phyloP scores from a whole-genome alignment of 2,329 filamentous ascomycete genomes.

The Clarireedia homoeocarpa region DNA sequence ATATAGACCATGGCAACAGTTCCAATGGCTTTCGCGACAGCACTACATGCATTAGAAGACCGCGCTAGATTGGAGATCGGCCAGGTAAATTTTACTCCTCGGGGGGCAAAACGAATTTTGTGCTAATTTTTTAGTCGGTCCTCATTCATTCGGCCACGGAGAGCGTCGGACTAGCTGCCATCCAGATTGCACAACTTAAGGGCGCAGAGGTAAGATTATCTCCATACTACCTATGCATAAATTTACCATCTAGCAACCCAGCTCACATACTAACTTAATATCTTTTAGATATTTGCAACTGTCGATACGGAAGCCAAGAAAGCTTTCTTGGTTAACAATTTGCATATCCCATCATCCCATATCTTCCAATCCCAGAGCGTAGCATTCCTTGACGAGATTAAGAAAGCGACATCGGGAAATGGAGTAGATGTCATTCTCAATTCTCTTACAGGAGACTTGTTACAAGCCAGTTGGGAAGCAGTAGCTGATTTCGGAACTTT shows the following conservation, averaged over 20 bases:
- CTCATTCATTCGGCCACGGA: slow-evolving; percentile 17
- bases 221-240: too few species aligned
- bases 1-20: too few species aligned
- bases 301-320: slow-evolving; percentile 9
- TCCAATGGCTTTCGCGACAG: too few species aligned
- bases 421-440: slow-evolving; percentile 26
- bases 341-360: not conserved
- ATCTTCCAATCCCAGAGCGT: slow-evolving; percentile 13
- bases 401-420: slow-evolving; percentile 12
- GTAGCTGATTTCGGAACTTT: slow-evolving; percentile 31
- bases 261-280: not conserved
- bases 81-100: not conserved
- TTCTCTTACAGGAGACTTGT: slow-evolving; percentile 18
- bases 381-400: slow-evolving; percentile 20
- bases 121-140: not conserved
- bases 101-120: too few species aligned
- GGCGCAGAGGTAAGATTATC: slow-evolving; percentile 9
- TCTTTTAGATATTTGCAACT: slow-evolving; percentile 19
- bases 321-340: slow-evolving; percentile 13
- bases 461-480: slow-evolving; percentile 26
- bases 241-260: too few species aligned
- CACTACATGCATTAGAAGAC: slow-evolving; percentile 21
- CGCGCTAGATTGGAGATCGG: slow-evolving; percentile 23
- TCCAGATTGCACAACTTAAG: slow-evolving; percentile 10
- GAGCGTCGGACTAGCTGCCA: slow-evolving; percentile 17